Conservation (phyloP, 768 basidiomycete genomes). For the Boletus rubescentipes region DNA sequence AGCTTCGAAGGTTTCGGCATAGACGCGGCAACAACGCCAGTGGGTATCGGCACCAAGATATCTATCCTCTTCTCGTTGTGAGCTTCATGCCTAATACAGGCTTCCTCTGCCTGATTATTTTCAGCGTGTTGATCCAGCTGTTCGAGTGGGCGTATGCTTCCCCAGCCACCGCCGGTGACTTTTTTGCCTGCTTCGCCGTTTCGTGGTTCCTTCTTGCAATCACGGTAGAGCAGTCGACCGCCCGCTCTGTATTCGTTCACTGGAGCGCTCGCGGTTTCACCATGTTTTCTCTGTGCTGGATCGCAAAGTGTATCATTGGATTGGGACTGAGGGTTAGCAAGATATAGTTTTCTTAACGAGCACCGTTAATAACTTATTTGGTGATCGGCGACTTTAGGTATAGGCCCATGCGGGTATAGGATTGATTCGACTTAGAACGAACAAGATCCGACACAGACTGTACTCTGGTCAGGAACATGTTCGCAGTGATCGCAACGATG, state of each 20-base stretch:
- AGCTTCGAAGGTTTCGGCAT: neutral
- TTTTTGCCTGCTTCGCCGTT: neutral
- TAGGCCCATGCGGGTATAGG: too few relatives aligned
- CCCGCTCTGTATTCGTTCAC: neutral
- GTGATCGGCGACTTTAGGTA: too few relatives aligned
- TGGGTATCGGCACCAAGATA: neutral
- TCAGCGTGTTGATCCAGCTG: neutral
- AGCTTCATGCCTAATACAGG: too few relatives aligned
- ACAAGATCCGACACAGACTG: too few relatives aligned
- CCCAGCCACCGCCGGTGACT: neutral
- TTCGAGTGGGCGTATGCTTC: neutral
- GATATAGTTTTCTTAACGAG: too few relatives aligned
- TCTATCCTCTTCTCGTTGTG: neutral
- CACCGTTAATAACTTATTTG: too few relatives aligned
- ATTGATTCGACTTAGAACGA: too few relatives aligned
- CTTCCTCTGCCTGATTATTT: neutral
- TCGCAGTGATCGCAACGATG: too few relatives aligned
- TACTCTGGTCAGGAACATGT: too few relatives aligned
- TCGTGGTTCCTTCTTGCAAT: neutral
- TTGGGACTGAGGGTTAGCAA: neutral
- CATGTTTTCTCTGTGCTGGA: neutral
- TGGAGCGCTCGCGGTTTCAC: neutral
- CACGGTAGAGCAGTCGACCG: neutral
- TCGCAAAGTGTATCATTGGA: neutral
- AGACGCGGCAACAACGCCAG: neutral